These are phyloP conservation scores for Phytophthora agathidicida DNA, from an alignment of 352 stramenopile species.

Conservation along the genomic window DNA sequence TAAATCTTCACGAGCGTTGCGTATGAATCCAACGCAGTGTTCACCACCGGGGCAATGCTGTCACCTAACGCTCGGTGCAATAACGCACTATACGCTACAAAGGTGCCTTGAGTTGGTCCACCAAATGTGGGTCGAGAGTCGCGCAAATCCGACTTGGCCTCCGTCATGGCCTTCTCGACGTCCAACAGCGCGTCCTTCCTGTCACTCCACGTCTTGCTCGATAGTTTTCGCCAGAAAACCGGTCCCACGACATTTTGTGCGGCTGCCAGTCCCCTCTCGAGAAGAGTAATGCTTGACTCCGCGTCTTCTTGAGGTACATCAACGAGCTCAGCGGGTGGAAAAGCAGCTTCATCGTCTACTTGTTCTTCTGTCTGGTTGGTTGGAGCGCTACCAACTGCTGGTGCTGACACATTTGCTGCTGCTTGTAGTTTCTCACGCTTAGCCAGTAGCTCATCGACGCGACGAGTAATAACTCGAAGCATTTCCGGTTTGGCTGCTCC, in stretches of 20 bases:
- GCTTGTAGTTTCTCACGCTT: conserved; percentile 48
- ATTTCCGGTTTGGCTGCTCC: conserved; percentile 75
- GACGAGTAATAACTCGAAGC: conserved; percentile 73
- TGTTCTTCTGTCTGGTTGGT: conserved; percentile 59
- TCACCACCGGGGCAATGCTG: conserved; percentile 77
- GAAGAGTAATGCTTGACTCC: conserved; percentile 40
- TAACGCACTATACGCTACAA: conserved; percentile 66
- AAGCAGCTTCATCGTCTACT: conserved; percentile 37
- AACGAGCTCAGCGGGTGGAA: conserved; percentile 35
- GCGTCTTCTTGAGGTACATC: conserved; percentile 59
- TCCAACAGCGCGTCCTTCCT: conserved; percentile 82
- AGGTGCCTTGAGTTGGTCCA: conserved; percentile 67
- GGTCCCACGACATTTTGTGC: conserved; percentile 64
- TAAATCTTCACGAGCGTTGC: conserved; percentile 79
- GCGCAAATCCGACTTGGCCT: conserved; percentile 73
- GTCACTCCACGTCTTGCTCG: conserved; percentile 86
- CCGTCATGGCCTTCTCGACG: conserved; percentile 69
- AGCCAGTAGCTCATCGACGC: conserved; percentile 70
- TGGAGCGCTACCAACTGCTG: conserved; percentile 24
- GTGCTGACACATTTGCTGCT: conserved; percentile 21
- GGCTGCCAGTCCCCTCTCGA: conserved; percentile 44
- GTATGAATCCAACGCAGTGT: conserved; percentile 72
- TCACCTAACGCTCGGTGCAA: conserved; percentile 67
- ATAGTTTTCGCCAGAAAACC: conserved; percentile 76
- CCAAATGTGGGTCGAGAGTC: conserved; percentile 68